Conservation (phyloP, 2,329 filamentous ascomycete genomes). For the Venturia asperata region DNA sequence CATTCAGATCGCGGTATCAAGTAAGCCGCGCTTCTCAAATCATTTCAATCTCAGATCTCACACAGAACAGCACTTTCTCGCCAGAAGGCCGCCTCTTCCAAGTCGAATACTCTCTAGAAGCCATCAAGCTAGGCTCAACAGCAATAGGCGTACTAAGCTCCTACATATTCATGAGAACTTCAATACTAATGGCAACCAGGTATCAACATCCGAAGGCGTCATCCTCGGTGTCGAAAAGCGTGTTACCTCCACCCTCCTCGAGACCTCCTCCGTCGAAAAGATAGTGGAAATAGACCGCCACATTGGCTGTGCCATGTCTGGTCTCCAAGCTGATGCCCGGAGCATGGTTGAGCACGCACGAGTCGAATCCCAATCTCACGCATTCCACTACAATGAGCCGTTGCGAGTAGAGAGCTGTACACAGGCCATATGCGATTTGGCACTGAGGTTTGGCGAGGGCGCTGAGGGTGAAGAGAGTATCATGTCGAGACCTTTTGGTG, state of each 20-base stretch:
- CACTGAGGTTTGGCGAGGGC: constrained; percentile 91
- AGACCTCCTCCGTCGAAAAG: constrained; percentile 97
- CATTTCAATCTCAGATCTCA: constrained; percentile 25
- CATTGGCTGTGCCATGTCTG: constrained; percentile 98
- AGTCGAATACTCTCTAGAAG: constrained; percentile 99
- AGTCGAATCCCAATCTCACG: constrained; percentile 93
- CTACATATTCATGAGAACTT: constrained; percentile 19
- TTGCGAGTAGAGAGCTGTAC: constrained; percentile 96
- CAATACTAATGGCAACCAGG: constrained; percentile 36
- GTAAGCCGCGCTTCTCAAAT: constrained; percentile 44
- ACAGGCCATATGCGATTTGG: constrained; percentile 96
- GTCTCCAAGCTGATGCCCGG: constrained; percentile 92
- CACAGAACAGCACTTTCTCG: constrained; percentile 77
- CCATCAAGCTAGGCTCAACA: constrained; percentile 98
- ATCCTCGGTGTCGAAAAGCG: constrained; percentile 98
- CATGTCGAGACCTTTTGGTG: constrained; percentile 95
- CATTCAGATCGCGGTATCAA: constrained; percentile 89
- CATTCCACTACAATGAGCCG: constrained; percentile 96
- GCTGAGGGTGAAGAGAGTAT: constrained; percentile 97
- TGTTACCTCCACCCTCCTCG: constrained; percentile 92
- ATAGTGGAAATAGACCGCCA: constrained; percentile 99
- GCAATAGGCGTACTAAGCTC: constrained; percentile 70
- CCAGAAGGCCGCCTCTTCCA: constrained; percentile 99
- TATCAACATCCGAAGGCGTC: constrained; percentile 90
- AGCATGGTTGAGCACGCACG: constrained; percentile 98